phyloP scores from a whole-genome alignment of 768 basidiomycete genomes.

The Pisolithus sp. region DNA sequence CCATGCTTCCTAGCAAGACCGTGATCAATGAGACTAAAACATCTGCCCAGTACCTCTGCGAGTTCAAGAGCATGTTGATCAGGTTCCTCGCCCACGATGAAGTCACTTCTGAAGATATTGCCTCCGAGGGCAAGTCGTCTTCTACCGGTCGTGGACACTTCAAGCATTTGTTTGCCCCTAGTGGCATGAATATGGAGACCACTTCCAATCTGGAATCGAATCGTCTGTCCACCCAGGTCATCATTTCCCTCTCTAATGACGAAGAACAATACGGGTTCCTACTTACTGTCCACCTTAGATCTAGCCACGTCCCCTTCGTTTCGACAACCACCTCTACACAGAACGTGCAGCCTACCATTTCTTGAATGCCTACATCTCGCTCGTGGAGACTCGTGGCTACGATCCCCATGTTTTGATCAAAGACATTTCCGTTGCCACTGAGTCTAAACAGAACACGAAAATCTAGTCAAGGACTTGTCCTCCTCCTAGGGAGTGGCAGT shows the following conservation, averaged over 20 bases:
- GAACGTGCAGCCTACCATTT: conserved; percentile 24
- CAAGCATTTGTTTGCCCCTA: conserved; percentile 26
- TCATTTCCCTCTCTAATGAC: conserved; percentile 20
- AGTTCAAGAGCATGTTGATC: conserved; percentile 19
- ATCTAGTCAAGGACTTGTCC: conserved; percentile 23
- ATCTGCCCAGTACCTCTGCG: conserved; percentile 17
- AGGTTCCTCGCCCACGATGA: conserved; percentile 20
- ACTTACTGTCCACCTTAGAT: conserved; percentile 20
- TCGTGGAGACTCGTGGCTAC: conserved; percentile 18
- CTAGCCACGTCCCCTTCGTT: conserved; percentile 21
- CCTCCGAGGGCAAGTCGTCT: conserved; percentile 20
- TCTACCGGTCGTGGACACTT: conserved; percentile 23
- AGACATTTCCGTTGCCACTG: conserved; percentile 11
- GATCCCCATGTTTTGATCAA: conserved; percentile 5
- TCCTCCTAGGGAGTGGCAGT: conserved; percentile 9
- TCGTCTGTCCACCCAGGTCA: conserved; percentile 10
- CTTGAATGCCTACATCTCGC: conserved; percentile 23
- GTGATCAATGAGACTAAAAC: conserved; percentile 18
- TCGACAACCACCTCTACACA: conserved; percentile 24
- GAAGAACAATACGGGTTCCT: conserved; percentile 19
- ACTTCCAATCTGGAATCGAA: conserved; percentile 16
- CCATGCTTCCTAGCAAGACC: conserved; percentile 26
- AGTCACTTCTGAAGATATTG: conserved; percentile 26
- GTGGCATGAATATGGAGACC: conserved; percentile 23
- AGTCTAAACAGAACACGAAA: conserved; percentile 8